Percentiles rank a stretch among this genome's conserved stretches.
These are phyloP conservation scores for Metschnikowia reukaufii DNA, from an alignment of 805 yeast species.

Conservation along the genomic window DNA sequence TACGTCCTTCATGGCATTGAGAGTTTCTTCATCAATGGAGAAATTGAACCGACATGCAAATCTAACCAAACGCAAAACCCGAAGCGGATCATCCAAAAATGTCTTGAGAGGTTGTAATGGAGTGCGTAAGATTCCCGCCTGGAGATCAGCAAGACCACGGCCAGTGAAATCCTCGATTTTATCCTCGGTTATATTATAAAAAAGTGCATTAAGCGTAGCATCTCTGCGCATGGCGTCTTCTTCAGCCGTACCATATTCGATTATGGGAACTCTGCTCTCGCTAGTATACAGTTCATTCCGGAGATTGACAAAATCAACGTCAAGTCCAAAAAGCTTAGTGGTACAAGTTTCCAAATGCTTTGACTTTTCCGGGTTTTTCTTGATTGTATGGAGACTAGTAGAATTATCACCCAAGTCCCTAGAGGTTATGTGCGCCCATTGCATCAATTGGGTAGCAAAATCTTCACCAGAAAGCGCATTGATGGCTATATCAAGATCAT, in stretches of 20 bases:
- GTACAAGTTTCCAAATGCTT: conserved; percentile 97
- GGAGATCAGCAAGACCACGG: conserved; percentile 70
- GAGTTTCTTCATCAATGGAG: conserved; percentile 55
- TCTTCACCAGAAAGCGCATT: conserved; percentile 82
- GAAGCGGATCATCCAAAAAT: conserved; percentile 88
- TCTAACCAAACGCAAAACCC: conserved; percentile 81
- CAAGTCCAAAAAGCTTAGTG: conserved; percentile 77
- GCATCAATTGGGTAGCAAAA: conserved; percentile 68
- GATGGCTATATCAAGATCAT: conserved; percentile 91
- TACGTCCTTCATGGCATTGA: conserved; percentile 61
- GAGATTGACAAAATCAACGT: conserved; percentile 90
- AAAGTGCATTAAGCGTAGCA: conserved; percentile 91
- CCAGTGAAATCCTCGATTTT: conserved; percentile 84
- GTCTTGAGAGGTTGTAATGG: conserved; percentile 86
- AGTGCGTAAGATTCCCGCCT: conserved; percentile 72
- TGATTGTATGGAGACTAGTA: conserved; percentile 70
- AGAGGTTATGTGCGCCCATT: conserved; percentile 39
- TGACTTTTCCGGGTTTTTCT: conserved; percentile 90
- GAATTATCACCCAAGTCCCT: conserved; percentile 24
- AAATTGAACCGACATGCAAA: conserved; percentile 82
- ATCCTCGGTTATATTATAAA: conserved; percentile 71
- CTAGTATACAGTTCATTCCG: conserved; percentile 83
- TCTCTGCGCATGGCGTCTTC: conserved; percentile 93
- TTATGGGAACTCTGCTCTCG: conserved; percentile 81
- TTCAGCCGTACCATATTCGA: conserved; percentile 83